phyloP scores from a whole-genome alignment of 2,329 filamentous ascomycete species.

The Aspergillus alliaceus region DNA sequence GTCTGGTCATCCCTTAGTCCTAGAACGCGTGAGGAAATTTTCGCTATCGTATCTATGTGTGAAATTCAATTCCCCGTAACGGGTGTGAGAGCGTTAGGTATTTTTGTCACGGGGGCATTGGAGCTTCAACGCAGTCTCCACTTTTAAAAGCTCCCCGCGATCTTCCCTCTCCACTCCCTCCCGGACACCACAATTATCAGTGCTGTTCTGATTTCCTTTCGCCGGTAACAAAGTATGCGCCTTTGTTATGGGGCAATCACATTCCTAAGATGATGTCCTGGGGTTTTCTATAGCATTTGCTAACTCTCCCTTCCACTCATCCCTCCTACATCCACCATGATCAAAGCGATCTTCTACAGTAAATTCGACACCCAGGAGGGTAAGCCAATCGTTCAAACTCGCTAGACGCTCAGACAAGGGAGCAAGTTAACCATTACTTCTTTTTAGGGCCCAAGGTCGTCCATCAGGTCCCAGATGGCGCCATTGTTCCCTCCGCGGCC shows the following conservation, averaged over 20 bases:
- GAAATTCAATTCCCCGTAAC: background rate
- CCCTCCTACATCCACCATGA: constrained; percentile 44
- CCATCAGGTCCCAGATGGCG: constrained; percentile 63
- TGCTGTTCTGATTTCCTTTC: background rate
- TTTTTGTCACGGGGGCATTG: background rate
- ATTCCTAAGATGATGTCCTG: background rate
- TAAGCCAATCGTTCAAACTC: constrained; percentile 19
- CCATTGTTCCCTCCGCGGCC: constrained; percentile 51
- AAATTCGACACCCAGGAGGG: constrained; percentile 63
- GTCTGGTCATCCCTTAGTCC: background rate
- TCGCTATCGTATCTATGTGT: background rate
- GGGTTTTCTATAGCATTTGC: background rate
- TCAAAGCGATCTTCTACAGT: constrained; percentile 66
- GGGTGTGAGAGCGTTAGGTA: background rate
- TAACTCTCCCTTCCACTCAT: background rate
- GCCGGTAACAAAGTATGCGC: background rate
- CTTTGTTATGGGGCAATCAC: background rate
- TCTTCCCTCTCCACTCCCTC: background rate
- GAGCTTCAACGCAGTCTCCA: background rate
- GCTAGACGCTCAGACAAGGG: no score
- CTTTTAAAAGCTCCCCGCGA: background rate
- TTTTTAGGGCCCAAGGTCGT: constrained; percentile 60
- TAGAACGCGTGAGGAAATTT: background rate
- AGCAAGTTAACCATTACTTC: constrained; percentile 3
- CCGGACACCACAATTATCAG: background rate